Conservation (phyloP, 2,329 filamentous ascomycete species). For the Huntiella savannae region DNA sequence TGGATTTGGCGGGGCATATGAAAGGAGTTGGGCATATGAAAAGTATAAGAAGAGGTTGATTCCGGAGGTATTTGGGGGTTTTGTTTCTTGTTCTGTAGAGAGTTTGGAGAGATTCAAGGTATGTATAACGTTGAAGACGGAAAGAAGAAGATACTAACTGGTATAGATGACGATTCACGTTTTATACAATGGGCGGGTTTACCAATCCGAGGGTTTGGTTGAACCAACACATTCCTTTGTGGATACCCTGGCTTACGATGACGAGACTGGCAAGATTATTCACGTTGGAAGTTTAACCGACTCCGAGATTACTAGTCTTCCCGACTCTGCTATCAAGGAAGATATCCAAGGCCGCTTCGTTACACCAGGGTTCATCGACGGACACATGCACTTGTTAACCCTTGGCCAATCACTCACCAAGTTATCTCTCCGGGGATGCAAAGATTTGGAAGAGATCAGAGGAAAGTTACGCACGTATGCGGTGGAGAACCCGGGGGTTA, state of each 20-base stretch:
- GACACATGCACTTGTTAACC: slow-evolving; percentile 35
- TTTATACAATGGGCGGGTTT: slow-evolving; percentile 13
- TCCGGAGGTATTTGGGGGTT: too few relatives aligned
- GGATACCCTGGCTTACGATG: slow-evolving; percentile 8
- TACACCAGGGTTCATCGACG: slow-evolving; percentile 37
- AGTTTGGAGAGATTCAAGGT: too few relatives aligned
- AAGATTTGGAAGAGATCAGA: slow-evolving; percentile 29
- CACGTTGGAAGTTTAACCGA: slow-evolving; percentile 10
- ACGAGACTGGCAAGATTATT: slow-evolving; percentile 8
- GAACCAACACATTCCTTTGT: slow-evolving; percentile 11
- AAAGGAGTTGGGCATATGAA: too few relatives aligned
- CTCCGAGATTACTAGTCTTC: slow-evolving; percentile 7
- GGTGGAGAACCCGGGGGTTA: slow-evolving; percentile 25
- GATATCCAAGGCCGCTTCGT: slow-evolving; percentile 21
- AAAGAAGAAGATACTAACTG: too few relatives aligned
- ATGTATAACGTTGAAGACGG: too few relatives aligned
- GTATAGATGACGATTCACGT: slow-evolving; percentile 1
- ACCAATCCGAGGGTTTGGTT: slow-evolving; percentile 11
- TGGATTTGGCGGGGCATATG: too few relatives aligned
- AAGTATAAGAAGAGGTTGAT: too few relatives aligned
- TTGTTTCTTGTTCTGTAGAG: too few relatives aligned
- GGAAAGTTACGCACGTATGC: slow-evolving; percentile 26
- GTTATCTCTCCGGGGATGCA: slow-evolving; percentile 28
- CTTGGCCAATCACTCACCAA: slow-evolving; percentile 35
- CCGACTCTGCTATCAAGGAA: slow-evolving; percentile 13